Evolutionary conservation across 495 filamentous ascomycete genomes (phyloP), one percentile per base, ranked within the genome.

Genomic region (Penicillium mononematosum): DNA sequence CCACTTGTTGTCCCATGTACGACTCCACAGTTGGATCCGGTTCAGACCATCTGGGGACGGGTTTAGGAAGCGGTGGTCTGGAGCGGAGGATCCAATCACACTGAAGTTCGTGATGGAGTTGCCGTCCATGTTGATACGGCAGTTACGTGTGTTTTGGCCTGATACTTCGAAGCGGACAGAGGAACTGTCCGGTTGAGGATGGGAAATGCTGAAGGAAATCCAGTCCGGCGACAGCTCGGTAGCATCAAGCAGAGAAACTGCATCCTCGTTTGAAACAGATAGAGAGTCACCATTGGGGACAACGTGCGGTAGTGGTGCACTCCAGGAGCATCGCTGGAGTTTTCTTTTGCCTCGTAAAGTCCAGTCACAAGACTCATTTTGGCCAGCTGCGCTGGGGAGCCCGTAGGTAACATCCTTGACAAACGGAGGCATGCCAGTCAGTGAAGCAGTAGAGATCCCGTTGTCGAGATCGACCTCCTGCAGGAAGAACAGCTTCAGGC

Each of bases 401-500:
- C 74, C 69, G 45, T 80, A 73, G 50, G 92, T 79, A 38, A 89
- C 85, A 20, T 81, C 70, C 20, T 83, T 73, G 17, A 96, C 80
- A 69, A 86, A 96, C 16, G 83, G 80, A 55, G 83, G 76, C n/a
- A 92, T 67, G 11, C 91, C 92, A 0, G 78, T 82, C 17, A 97
- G 79, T 45, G 85, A 82, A 38, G 89, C 88, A 27, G 70, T 75
- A 55, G 88, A 91, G 7, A 76, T 70, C 12, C 88, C 87, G 7
- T 77, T 85, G 61, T 91, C 88, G 20, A 96, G 81, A 61, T 96
- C 84, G 47, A 96, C 78, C 7, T 82, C 81, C 64, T 98, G 92
- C 8, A 87, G 69, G 74, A 97, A 98, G 72, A 86, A 95, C 42
- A 92, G 72, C 65, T 98, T 98, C 61, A 96, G 81, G 45, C 92